Conservation (phyloP, 106 monocot genomes). For the Alisma plantagoaquatica region DNA sequence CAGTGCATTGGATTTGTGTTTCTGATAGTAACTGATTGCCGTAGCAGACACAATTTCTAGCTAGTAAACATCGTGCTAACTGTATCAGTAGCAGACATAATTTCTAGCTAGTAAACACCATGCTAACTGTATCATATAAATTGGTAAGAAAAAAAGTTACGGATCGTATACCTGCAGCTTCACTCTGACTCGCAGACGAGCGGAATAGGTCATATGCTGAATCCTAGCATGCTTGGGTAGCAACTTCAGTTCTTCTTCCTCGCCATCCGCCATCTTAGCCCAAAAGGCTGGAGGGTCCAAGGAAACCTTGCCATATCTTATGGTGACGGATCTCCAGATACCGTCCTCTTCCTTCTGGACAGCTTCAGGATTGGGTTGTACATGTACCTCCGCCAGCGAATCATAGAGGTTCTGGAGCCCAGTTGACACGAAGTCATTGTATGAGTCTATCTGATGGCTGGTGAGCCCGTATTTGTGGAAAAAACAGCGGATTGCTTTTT, state of each 20-base stretch:
- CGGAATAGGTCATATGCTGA: constrained; percentile 86
- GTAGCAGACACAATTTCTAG: neutral
- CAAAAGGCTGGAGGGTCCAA: constrained; percentile 67
- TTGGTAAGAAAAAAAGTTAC: neutral
- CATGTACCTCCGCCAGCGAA: constrained; percentile 58
- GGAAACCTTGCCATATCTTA: constrained; percentile 64
- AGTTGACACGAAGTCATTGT: constrained; percentile 59
- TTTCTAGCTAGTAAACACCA: neutral
- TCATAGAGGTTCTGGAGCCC: constrained; percentile 74
- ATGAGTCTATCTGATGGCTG: constrained; percentile 85
- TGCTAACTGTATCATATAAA: neutral
- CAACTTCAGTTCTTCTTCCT: constrained; percentile 41
- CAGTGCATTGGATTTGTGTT: neutral
- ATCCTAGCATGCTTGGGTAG: constrained; percentile 79
- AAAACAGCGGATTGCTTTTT: constrained; percentile 58
- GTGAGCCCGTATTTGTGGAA: constrained; percentile 73
- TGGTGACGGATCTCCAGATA: constrained; percentile 56
- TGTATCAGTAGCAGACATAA: neutral
- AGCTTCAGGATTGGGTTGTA: constrained; percentile 77
- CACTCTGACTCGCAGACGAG: constrained; percentile 56
- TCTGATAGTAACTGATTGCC: neutral
- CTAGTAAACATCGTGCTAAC: neutral
- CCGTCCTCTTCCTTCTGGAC: constrained; percentile 44
- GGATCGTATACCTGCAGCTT: constrained; percentile 46
- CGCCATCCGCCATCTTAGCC: constrained; percentile 27